Evolutionary conservation across 2,329 filamentous ascomycete species (phyloP).

Genomic region (Fusarium transvaalense): DNA sequence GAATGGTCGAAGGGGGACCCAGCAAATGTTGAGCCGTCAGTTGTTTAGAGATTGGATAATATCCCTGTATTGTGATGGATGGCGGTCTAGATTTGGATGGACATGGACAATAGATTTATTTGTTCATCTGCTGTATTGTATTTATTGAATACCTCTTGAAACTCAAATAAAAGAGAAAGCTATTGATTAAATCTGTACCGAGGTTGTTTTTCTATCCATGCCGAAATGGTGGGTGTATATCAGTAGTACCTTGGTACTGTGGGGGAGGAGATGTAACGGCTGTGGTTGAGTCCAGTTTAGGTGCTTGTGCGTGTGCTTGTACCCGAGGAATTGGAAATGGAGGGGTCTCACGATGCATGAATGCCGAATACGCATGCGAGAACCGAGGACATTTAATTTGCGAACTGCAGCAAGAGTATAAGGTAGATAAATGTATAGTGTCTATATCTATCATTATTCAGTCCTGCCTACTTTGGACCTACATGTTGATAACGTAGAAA

Average conservation of each 20-base stretch:
- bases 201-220: slow-evolving; percentile 40
- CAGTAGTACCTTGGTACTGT: too few relatives aligned
- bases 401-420: not conserved
- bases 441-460: not conserved
- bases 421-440: not conserved
- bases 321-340: slow-evolving; percentile 40
- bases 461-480: not conserved
- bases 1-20: slow-evolving; percentile 15
- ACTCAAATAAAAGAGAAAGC: not conserved
- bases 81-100: not conserved
- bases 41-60: not conserved
- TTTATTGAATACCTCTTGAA: not conserved
- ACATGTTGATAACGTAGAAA: not conserved
- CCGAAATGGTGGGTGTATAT: slow-evolving; percentile 33
- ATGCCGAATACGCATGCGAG: slow-evolving; percentile 31
- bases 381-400: slow-evolving; percentile 17
- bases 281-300: slow-evolving; percentile 11
- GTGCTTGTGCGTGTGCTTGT: slow-evolving; percentile 1
- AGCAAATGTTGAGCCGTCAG: slow-evolving; percentile 31
- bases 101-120: not conserved
- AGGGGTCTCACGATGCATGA: slow-evolving; percentile 24
- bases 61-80: slow-evolving; percentile 1
- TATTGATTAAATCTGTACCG: slow-evolving; percentile 14
- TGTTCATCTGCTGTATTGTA: too few relatives aligned
- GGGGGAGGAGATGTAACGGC: slow-evolving; percentile 22